A percentile compares a stretch with the other conserved stretches of the same genome.
Conservation (phyloP, 2,329 filamentous ascomycete species). For the Fusarium sp. region DNA sequence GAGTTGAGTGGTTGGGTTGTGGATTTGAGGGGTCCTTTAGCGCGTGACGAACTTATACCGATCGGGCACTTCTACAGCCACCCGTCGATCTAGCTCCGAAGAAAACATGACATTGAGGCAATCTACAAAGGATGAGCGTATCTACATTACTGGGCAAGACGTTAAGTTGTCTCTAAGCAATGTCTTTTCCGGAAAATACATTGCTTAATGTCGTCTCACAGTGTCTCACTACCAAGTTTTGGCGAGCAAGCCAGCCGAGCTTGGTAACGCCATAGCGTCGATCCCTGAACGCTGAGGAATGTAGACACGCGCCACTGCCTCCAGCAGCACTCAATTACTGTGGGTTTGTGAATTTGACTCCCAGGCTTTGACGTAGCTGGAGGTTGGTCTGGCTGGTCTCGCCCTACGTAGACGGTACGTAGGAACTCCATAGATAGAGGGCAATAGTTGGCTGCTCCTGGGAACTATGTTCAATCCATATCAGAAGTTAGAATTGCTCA, state of each 20-base stretch:
- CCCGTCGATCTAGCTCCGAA: slow-evolving; percentile 17
- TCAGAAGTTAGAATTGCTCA: background rate
- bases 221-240: slow-evolving; percentile 29
- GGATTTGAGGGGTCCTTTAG: slow-evolving; percentile 31
- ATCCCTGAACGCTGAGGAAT: slow-evolving; percentile 40
- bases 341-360: slow-evolving; percentile 4
- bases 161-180: slow-evolving; percentile 18
- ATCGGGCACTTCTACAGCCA: slow-evolving; percentile 34
- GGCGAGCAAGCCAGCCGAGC: slow-evolving; percentile 38
- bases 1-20: slow-evolving; percentile 9
- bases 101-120: background rate
- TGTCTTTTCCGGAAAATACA: slow-evolving; percentile 38
- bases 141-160: slow-evolving; percentile 31
- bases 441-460: slow-evolving; percentile 15
- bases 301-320: slow-evolving; percentile 35
- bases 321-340: slow-evolving; percentile 12
- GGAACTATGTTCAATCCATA: slow-evolving; percentile 17
- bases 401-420: slow-evolving; percentile 1
- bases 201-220: slow-evolving; percentile 16
- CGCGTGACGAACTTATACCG: slow-evolving; percentile 27
- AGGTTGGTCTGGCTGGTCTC: slow-evolving; percentile 24
- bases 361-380: slow-evolving; percentile 23
- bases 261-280: slow-evolving; percentile 35
- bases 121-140: slow-evolving; percentile 22
- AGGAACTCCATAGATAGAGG: slow-evolving; percentile 1